Evolutionary conservation across 257 asterid species (phyloP), one percentile per base, ranked within the genome.

Genomic region (Capsicum baccatum): DNA sequence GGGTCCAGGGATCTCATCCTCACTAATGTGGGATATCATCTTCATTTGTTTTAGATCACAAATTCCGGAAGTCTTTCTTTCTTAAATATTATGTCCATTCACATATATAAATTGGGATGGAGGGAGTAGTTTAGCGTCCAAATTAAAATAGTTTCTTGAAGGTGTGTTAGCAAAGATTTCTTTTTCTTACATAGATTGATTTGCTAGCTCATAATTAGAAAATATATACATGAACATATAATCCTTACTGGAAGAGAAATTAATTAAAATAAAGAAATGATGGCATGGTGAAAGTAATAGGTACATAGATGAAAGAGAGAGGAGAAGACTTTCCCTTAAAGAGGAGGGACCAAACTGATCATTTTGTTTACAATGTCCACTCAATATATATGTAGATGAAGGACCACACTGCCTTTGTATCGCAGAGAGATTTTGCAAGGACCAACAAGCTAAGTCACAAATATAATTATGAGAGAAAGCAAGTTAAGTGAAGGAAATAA

Each of bases 281-380:
- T 39, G 44, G 44, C 44, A 39, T 39, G 44, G 44, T 39, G 44
- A 56, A 48, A 7, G 50, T 33, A 70, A 79, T 66, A 80, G 85
- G 57, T 57, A 68, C 80, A 54, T 26, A 26, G 44, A 66, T 87
- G 83, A 64, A 64, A 58, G 78, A 58, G 82, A 83, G 52, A 57
- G 35, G 33, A 60, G 68, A 69, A 17, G 85, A 68, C 76, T 13
- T 37, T 19, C 59, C 83, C 42, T 21, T 26, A 50, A 47, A 52
- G 64, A 39, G 76, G 83, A 83, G 91, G 90, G 90, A 88, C 90
- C 89, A 88, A 78, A 12, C 42, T 6, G 81, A 85, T 66, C 85
- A 66, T 81, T 57, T 80, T 81, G 67, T 82, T 81, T 79, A 83
- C 74, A 81, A 76, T 58, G 59, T 71, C 87, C 81, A 83, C 87